These are phyloP conservation scores for Cairneyella variabilis DNA, from an alignment of 495 filamentous ascomycete species.

Conservation along the genomic window DNA sequence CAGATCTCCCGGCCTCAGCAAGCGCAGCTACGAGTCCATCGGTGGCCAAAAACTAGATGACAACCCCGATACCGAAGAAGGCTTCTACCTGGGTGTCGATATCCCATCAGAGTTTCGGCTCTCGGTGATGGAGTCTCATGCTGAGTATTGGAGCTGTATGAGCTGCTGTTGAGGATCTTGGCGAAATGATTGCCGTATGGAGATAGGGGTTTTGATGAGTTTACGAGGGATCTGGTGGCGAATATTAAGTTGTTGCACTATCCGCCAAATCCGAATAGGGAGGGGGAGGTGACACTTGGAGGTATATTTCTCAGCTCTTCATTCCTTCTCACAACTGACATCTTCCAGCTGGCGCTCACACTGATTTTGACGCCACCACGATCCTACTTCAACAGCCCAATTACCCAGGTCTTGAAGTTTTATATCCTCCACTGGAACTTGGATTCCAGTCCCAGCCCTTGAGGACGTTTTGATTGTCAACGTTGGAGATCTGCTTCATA, in stretches of 20 bases:
- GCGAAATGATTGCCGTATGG: constrained; percentile 37
- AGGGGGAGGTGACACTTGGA: constrained; percentile 32
- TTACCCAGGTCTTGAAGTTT: constrained; percentile 38
- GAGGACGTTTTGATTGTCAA: constrained; percentile 51
- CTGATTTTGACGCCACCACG: constrained; percentile 45
- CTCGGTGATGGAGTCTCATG: constrained; percentile 21
- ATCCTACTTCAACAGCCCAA: constrained; percentile 39
- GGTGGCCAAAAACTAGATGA: constrained; percentile 44
- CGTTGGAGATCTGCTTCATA: constrained; percentile 43
- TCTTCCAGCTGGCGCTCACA: constrained; percentile 46
- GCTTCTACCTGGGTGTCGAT: constrained; percentile 45
- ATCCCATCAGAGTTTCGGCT: constrained; percentile 38
- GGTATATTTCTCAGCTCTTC: background rate
- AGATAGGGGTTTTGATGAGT: constrained; percentile 36
- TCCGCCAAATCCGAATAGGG: constrained; percentile 34
- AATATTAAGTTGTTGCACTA: constrained; percentile 41
- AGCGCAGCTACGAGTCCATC: constrained; percentile 49
- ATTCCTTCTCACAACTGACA: too few relatives aligned
- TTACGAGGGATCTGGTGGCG: constrained; percentile 34
- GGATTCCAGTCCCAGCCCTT: constrained; percentile 40
- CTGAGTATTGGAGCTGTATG: constrained; percentile 21
- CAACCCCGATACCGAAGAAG: constrained; percentile 14
- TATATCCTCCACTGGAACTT: constrained; percentile 30
- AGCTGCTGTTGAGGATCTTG: constrained; percentile 31
- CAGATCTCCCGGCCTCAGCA: constrained; percentile 31